Conservation (phyloP, 2,329 filamentous ascomycete species). For the Ophiostoma australiae region DNA sequence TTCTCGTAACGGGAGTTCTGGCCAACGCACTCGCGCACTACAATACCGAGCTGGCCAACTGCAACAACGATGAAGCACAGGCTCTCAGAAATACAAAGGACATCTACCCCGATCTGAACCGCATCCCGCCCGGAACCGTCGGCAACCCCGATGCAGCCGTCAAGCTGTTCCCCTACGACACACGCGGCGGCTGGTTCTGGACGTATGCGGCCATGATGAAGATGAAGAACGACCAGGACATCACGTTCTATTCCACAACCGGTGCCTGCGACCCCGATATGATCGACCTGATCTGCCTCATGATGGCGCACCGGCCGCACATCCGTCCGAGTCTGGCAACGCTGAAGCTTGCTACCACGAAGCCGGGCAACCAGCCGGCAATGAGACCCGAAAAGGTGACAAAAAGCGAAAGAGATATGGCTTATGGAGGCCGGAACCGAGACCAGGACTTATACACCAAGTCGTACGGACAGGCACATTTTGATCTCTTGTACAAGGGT, state of each 20-base stretch:
- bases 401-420: not conserved
- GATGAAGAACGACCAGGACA: not conserved
- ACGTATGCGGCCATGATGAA: constrained; percentile 19
- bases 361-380: no score
- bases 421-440: not conserved
- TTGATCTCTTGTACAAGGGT: not conserved
- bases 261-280: constrained; percentile 10
- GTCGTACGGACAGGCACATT: not conserved
- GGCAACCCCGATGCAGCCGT: not conserved
- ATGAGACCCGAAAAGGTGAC: not conserved
- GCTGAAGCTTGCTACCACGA: not conserved
- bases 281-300: constrained; percentile 18
- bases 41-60: not conserved
- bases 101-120: not conserved
- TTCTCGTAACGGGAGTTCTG: not conserved
- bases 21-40: not conserved
- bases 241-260: not conserved
- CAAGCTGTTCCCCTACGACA: constrained; percentile 5
- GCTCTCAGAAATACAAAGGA: not conserved
- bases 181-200: constrained; percentile 21
- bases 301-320: constrained; percentile 21
- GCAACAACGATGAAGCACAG: not conserved
- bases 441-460: constrained; percentile 18
- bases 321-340: not conserved
- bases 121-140: not conserved